Base-by-base conservation (phyloP, 257 asterid genomes). In the Handroanthus guayacan region DNA sequence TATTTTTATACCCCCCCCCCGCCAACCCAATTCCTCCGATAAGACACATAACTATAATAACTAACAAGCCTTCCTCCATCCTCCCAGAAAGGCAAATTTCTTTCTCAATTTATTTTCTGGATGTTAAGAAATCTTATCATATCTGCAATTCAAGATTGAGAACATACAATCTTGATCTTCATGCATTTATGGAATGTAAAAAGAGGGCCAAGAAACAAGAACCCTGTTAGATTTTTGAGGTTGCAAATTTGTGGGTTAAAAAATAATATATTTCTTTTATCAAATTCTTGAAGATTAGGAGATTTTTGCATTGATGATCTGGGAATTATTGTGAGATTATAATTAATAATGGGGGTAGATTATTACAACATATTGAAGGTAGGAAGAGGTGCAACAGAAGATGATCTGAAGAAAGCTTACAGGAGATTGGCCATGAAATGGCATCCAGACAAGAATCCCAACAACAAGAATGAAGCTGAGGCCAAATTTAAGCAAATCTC, bases 391-490 rank as follows among this genome's bases (percentile, higher is more conserved):
- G 97, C 97, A n/a, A 89, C 97, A 7, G 99, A 94, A 0, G 97
- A 94, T 75, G 96, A 94, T 86, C 77, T 94, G 78, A 91, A 94
- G 84, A 94, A 87, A 71, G 87, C 98, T 16, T 94, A 94, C 76
- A 86, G 96, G 81, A 90, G 72, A 84, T 82, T 94, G 85, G 98
- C 97, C 0, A 91, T 91, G 98, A 94, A 86, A 91, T 91, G 97
- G 97, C 98, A 94, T 78, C 98, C 98, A 5, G 97, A 94, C 82
- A 91, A 91, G 83, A 94, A 94, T 67, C 98, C 98, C 61, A 84
- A 77, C 77, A 81, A 88, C 77, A 94, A 91, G 80, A 78, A 52
- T 50, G 97, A 90, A 84, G 99, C 97, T 3, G 99, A 94, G 87
- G 93, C 92, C 80, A 84, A 82, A 83, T 94, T 94, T 78, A 92